These are phyloP conservation scores for Selaginella moellendorffii DNA, from an alignment of 75 land plant species.

Conservation along the genomic window DNA sequence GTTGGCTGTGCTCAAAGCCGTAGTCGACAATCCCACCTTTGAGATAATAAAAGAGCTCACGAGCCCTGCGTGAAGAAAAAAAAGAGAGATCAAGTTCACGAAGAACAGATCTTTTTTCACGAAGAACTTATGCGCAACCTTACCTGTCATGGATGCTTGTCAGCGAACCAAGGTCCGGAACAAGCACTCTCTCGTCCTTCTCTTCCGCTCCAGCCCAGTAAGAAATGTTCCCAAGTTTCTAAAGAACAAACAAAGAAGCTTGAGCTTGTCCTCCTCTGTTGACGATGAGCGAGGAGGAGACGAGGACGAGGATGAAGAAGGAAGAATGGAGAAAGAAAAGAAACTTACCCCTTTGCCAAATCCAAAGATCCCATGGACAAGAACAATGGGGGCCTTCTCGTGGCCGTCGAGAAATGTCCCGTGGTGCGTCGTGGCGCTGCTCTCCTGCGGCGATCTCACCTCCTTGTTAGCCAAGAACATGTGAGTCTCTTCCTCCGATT, in stretches of 20 bases:
- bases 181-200: conserved; percentile 74
- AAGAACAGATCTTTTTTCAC: not conserved
- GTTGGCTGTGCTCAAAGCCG: conserved; percentile 72
- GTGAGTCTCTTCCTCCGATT: not conserved
- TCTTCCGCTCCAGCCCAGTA: conserved; percentile 97
- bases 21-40: conserved; percentile 92
- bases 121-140: not conserved
- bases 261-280: not conserved
- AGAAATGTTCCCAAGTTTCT: conserved; percentile 81
- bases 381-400: conserved; percentile 58
- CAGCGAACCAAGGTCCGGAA: conserved; percentile 89
- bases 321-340: not conserved
- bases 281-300: not conserved
- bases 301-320: not conserved
- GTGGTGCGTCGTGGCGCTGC: not conserved
- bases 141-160: conserved; percentile 44
- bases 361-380: conserved; percentile 95
- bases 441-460: not conserved
- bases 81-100: not conserved
- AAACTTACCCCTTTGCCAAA: conserved; percentile 68
- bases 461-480: not conserved
- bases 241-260: not conserved
- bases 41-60: conserved; percentile 86
- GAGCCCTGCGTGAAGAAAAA: conserved; percentile 37
- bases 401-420: conserved; percentile 23